Percentiles rank a stretch among this genome's conserved stretches.
phyloP scores from a whole-genome alignment of 108 stramenopile species.

The Cyclotella cryptica region DNA sequence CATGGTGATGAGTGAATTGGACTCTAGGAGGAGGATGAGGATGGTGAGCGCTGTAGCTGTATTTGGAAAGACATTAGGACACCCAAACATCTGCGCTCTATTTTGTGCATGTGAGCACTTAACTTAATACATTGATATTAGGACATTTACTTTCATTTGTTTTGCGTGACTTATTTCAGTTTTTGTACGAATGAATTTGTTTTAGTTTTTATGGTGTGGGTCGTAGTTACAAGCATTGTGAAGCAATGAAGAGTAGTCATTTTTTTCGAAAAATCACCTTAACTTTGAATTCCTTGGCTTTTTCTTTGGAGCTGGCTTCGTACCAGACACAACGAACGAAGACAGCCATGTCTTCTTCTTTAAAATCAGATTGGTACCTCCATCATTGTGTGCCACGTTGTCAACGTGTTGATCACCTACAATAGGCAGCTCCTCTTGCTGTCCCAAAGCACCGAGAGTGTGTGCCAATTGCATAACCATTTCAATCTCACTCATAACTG shows the following conservation, averaged over 20 bases:
- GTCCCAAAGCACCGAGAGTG: slow-evolving; percentile 8
- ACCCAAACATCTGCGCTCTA: background rate
- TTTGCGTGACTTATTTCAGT: too few species aligned
- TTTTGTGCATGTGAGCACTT: too few species aligned
- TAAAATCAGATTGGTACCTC: too few species aligned
- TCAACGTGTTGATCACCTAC: background rate
- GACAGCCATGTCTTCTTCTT: slow-evolving; percentile 6
- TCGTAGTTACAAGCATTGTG: too few species aligned
- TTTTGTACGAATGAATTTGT: too few species aligned
- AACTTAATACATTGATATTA: too few species aligned
- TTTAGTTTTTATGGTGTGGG: too few species aligned
- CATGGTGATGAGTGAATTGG: slow-evolving; percentile 1
- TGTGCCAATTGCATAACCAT: slow-evolving; percentile 26
- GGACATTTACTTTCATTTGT: too few species aligned
- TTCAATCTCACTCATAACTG: slow-evolving; percentile 33
- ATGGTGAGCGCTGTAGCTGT: background rate
- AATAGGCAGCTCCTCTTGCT: background rate
- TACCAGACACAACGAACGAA: background rate
- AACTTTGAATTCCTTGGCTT: slow-evolving; percentile 14
- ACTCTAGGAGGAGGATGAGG: background rate
- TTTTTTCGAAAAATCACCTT: slow-evolving; percentile 34
- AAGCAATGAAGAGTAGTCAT: background rate
- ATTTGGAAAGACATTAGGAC: background rate
- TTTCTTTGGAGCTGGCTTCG: background rate
- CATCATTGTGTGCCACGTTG: background rate